Conservation (phyloP, 2,329 filamentous ascomycete species). For the Purpureocillium takamizusanense region DNA sequence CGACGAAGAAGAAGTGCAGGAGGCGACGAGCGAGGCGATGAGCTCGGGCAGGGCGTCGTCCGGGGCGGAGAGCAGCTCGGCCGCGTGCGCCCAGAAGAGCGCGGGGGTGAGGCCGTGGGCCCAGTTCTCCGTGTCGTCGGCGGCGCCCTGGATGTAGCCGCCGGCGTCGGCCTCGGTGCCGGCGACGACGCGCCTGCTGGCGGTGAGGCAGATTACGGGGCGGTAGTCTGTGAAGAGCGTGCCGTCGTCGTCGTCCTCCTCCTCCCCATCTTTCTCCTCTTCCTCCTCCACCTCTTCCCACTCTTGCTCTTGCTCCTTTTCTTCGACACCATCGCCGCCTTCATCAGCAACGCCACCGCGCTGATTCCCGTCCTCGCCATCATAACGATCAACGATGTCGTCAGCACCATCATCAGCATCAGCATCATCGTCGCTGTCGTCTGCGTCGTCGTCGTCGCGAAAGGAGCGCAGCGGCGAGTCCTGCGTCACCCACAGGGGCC, state of each 20-base stretch:
- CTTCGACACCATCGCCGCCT: too few relatives aligned
- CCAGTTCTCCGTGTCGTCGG: constrained; percentile 94
- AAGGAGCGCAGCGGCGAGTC: constrained; percentile 41
- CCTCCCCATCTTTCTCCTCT: not conserved
- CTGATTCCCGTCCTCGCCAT: too few relatives aligned
- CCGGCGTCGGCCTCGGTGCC: constrained; percentile 57
- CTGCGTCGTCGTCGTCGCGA: constrained; percentile 9
- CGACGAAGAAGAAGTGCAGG: too few relatives aligned
- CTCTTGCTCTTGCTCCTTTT: too few relatives aligned
- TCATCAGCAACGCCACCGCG: too few relatives aligned
- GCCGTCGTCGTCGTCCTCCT: not conserved
- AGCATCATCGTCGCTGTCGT: not conserved
- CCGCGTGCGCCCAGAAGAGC: constrained; percentile 68
- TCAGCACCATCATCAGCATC: too few relatives aligned
- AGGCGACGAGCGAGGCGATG: constrained; percentile 34
- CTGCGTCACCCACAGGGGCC: constrained; percentile 72
- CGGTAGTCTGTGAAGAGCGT: constrained; percentile 49
- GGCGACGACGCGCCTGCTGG: constrained; percentile 63
- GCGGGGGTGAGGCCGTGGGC: constrained; percentile 67
- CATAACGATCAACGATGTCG: too few relatives aligned
- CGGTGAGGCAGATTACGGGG: constrained; percentile 76
- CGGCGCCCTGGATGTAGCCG: constrained; percentile 83
- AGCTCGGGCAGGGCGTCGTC: constrained; percentile 55
- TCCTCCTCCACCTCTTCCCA: not conserved
- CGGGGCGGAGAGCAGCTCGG: constrained; percentile 47